Conservation (phyloP, 371 early-diverging fungal species). For the Mortierella polycephala region DNA sequence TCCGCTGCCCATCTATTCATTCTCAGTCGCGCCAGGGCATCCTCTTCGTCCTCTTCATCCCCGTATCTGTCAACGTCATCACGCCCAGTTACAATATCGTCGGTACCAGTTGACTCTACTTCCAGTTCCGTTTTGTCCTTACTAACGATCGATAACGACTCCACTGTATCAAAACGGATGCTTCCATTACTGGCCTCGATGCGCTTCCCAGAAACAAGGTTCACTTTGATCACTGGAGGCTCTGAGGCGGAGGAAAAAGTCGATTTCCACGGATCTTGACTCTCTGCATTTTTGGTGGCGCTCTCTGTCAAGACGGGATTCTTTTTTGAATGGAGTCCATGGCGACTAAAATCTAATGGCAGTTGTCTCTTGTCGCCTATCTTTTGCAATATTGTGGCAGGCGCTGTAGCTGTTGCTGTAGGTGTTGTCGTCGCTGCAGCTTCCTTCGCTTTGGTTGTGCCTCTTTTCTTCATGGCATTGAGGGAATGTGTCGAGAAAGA, state of each 20-base stretch:
- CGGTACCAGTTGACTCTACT: neutral
- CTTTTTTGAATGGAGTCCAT: conserved; percentile 38
- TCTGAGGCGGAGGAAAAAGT: conserved; percentile 6
- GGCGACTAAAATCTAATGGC: conserved; percentile 50
- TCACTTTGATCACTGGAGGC: conserved; percentile 35
- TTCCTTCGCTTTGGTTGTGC: conserved; percentile 2
- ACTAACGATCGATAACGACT: no score
- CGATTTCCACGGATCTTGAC: neutral
- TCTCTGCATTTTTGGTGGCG: conserved; percentile 34
- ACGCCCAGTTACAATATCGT: neutral
- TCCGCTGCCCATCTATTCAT: neutral
- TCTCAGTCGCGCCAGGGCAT: neutral
- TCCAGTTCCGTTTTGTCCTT: neutral
- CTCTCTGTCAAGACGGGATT: neutral
- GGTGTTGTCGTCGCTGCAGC: neutral
- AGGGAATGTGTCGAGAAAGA: neutral
- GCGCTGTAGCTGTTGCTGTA: neutral
- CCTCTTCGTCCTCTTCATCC: conserved; percentile 13
- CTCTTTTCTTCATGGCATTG: conserved; percentile 30
- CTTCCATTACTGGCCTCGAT: neutral
- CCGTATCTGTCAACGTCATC: neutral
- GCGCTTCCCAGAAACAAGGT: conserved; percentile 9
- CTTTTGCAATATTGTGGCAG: neutral
- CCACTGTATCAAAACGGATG: no score
- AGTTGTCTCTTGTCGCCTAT: conserved; percentile 42